Base-by-base conservation (phyloP, 768 basidiomycete species). In the Kwoniella heveanensis region DNA sequence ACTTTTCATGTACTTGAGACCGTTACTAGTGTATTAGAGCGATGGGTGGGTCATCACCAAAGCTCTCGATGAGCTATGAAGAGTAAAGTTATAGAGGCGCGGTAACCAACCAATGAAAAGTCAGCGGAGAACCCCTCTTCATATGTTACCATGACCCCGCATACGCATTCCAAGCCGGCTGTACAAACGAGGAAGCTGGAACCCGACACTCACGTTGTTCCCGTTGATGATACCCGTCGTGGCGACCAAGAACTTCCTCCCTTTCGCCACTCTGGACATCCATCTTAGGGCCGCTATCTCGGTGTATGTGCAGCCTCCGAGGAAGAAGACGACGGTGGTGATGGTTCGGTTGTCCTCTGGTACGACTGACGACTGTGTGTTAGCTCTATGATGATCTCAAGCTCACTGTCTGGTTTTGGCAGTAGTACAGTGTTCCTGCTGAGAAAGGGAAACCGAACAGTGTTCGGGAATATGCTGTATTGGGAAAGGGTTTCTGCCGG, bases 251-350 rank as follows among this genome's bases (percentile, higher is more conserved):
- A 93, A 92, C 67, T 85, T 87, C 49, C 94, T 87, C 25, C 92
- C 94, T 84, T 85, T 85, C 69, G 88, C 89, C 78, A 92, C 92
- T 70, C 88, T 85, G 60, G 87, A 85, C 73, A 95, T 88, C 92
- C 92, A 96, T 77, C 96, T 84, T 69, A 99, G 78, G 6, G 95
- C 95, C 37, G 96, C 88, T 63, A 98, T 92, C 82, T 98, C 96
- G 9, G 95, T 95, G 72, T 91, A 96, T 13, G 96, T 99, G 78
- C 93, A 93, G 3, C 95, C 96, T 26, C 96, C 96, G 30, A 98
- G 81, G 85, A 98, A 97, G 82, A 97, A 96, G 10, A 99, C 90
- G 19, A 95, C 85, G 1, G 92, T 95, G 5, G 89, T 95, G 8
- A 87, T 90, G 1, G 85, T 82, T 71, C 85, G 84, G 65, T 88